Evolutionary conservation across 164 flowering plant genomes (phyloP).

Genomic region (Annona cherimola): DNA sequence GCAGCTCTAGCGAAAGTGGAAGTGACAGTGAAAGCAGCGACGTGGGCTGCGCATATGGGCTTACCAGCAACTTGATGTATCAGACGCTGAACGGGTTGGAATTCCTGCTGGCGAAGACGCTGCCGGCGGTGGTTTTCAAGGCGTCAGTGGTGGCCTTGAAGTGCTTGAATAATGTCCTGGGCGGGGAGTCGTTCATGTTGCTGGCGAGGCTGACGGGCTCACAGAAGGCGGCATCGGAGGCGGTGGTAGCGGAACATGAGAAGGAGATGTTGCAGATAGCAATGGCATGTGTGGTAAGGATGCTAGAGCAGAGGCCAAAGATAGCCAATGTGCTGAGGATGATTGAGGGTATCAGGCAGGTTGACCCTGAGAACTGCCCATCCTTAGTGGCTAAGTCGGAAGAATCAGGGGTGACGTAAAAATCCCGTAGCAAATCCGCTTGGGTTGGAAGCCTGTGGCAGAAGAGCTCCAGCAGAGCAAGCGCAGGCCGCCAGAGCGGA

Average conservation of each 20-base stretch:
- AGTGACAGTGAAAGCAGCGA: conserved; percentile 75
- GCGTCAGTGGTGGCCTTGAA: conserved; percentile 62
- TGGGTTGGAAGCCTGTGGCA: too few relatives aligned
- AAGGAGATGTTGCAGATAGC: conserved; percentile 68
- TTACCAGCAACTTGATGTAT: conserved; percentile 82
- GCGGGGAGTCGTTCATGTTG: conserved; percentile 78
- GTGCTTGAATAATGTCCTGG: conserved; percentile 74
- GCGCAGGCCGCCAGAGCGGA: conserved; percentile 79
- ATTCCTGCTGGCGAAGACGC: conserved; percentile 58
- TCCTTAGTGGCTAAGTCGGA: conserved; percentile 16
- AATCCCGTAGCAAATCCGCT: too few relatives aligned
- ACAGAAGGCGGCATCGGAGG: conserved; percentile 39
- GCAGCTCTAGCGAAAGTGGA: too few relatives aligned
- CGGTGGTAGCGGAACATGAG: conserved; percentile 26
- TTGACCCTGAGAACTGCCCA: conserved; percentile 31
- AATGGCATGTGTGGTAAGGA: conserved; percentile 54
- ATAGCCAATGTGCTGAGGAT: conserved; percentile 54
- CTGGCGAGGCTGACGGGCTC: conserved; percentile 90
- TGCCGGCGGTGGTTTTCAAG: conserved; percentile 61
- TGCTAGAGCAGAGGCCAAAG: conserved; percentile 75
- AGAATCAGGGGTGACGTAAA: too few relatives aligned
- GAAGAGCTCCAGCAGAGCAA: too few relatives aligned
- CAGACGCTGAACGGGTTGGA: conserved; percentile 85
- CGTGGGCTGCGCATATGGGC: conserved; percentile 91
- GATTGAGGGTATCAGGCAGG: conserved; percentile 58